phyloP scores from a whole-genome alignment of 1,139 yeast species.

The Maudiozyma humilis region DNA sequence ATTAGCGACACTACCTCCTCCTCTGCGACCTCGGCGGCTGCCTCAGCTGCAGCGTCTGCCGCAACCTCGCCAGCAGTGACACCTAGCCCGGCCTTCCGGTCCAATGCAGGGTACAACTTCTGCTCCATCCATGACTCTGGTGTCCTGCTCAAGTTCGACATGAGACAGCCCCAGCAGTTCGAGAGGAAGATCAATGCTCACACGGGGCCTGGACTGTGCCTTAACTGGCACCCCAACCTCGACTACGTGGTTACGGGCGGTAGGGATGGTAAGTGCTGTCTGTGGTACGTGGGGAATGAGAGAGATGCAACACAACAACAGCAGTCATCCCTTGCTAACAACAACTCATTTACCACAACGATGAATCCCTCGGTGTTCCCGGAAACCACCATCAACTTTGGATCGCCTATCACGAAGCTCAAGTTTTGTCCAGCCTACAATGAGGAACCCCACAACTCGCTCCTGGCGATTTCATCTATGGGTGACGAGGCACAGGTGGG shows the following conservation, averaged over 20 bases:
- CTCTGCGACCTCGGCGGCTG: conserved; percentile 3
- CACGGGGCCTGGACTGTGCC: conserved; percentile 79
- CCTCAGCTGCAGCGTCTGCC: too few relatives aligned
- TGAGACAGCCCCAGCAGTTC: conserved; percentile 48
- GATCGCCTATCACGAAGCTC: conserved; percentile 55
- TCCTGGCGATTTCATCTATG: conserved; percentile 69
- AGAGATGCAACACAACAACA: conserved; percentile 19
- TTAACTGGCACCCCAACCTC: conserved; percentile 80
- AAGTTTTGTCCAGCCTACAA: conserved; percentile 36
- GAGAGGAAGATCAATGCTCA: conserved; percentile 83
- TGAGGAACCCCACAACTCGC: conserved; percentile 43
- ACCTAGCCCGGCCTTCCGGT: conserved; percentile 3
- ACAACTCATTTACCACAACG: conserved; percentile 6
- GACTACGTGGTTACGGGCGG: conserved; percentile 90
- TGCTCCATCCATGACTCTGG: conserved; percentile 89
- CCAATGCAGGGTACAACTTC: conserved; percentile 37
- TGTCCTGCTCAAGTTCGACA: conserved; percentile 73
- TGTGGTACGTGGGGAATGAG: conserved; percentile 33
- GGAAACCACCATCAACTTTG: conserved; percentile 61
- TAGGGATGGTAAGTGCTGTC: conserved; percentile 50
- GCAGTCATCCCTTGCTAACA: conserved; percentile 4
- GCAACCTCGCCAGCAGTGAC: too few relatives aligned
- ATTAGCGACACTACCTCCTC: not conserved
- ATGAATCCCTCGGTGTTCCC: conserved; percentile 37
- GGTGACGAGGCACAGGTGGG: conserved; percentile 70